Conservation (phyloP, 73 alveolate species). For the Tetrahymena malaccensis region DNA sequence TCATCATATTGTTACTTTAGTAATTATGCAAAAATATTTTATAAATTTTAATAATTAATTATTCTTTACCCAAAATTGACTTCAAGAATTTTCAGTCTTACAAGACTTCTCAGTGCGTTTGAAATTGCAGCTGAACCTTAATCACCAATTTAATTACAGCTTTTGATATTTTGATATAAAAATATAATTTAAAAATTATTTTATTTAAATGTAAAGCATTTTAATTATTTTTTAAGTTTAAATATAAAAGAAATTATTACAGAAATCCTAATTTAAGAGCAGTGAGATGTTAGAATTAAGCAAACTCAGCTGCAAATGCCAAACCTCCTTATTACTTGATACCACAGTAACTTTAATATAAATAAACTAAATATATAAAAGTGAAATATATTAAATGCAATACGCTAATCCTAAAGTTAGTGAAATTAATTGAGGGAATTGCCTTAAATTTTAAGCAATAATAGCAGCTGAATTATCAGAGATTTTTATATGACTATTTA, state of each 20-base stretch:
- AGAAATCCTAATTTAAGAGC: background rate
- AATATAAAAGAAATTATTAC: background rate
- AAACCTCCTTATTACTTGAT: background rate
- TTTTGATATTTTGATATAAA: background rate
- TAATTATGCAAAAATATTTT: no score
- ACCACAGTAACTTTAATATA: background rate
- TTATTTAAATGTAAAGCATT: no score
- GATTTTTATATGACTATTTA: background rate
- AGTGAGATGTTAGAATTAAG: background rate
- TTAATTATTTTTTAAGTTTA: background rate
- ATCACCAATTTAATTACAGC: background rate
- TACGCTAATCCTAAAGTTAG: background rate
- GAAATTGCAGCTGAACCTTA: background rate
- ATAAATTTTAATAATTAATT: no score
- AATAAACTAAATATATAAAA: no score
- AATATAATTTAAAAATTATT: background rate
- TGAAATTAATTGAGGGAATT: background rate
- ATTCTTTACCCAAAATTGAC: background rate
- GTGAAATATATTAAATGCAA: no score
- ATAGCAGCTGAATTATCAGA: background rate
- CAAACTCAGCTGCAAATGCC: background rate
- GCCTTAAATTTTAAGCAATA: background rate
- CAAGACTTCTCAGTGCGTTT: background rate
- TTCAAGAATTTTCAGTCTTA: background rate
- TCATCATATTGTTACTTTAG: background rate